Evolutionary conservation across 768 basidiomycete genomes (phyloP), one percentile per base, ranked within the genome.

Genomic region (Lactarius hatsudake): DNA sequence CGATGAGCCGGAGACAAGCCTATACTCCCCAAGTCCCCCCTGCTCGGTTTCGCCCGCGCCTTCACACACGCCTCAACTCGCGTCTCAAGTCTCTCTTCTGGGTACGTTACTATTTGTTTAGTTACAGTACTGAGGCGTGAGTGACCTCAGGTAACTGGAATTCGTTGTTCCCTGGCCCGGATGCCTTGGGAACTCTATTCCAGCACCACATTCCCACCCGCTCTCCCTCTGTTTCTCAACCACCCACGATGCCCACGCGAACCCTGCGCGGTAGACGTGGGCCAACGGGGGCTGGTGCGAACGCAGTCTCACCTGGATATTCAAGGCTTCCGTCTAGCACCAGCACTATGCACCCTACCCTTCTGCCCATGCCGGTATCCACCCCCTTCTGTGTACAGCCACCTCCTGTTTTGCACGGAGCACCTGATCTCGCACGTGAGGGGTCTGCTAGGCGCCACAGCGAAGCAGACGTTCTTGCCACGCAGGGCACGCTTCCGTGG

Each of bases 191-290:
- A 17, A 40, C 15, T 34, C 2, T 45, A 36, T n/a, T n/a, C 23
- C 56, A 13, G n/a, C 18, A n/a, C 17, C 23, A n/a, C 61, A 9
- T n/a, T n/a, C 53, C 57, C 28, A 2, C 28, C 18, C 48, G 59
- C n/a, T 28, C 40, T 18, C 66, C 30, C 13, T 23, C 56, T 2
- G 20, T 23, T 23, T 63, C 66, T 67, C 61, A 59, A 1, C 30
- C 66, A 26, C 1, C 61, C 17, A 3, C 18, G 18, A 34, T 13
- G n/a, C 12, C 38, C 15, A 23, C 28, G 4, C 15, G 13, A 45
- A 9, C 23, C 54, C 34, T 17, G n/a, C 23, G 20, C 0, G 13
- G 28, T 23, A 28, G 36, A 23, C 45, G 20, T 17, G 17, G 23
- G 18, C n/a, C 20, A 23, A 8, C 10, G 23, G 36, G 38, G 2